Base-by-base conservation (phyloP, 495 filamentous ascomycete genomes). In the Tuber microsphaerosporum region DNA sequence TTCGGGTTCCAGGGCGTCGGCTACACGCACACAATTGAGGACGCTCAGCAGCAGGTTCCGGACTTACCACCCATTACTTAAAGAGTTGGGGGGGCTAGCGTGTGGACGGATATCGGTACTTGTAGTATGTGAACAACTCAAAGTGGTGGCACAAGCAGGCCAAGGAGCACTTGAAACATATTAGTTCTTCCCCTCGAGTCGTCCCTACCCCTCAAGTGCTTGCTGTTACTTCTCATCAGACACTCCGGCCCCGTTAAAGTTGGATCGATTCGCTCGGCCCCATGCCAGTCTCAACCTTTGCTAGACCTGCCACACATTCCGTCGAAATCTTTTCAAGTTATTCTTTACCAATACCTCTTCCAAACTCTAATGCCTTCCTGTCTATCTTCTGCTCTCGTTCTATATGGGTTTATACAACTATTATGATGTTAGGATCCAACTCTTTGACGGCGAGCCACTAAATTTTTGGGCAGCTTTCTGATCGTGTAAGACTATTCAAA, bases 111-210 rank as follows among this genome's bases (percentile, higher is more conserved):
- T 73, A 75, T 75, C 73, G 17, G 17, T 31, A 31, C 51, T 31
- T 61, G n/a, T 14, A 10, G 12, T 31, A 45, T 79, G 42, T 43
- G 71, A 45, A 48, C 65, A 45, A 39, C 26, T 61, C 22, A 72
- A 73, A 69, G 46, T 56, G 39, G 70, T 74, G 74, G 73, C 39
- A 70, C 45, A 75, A 71, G 70, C n/a, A 72, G 39, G 71, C 73
- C 70, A 75, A 79, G 70, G 73, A 61, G 43, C 74, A 73, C 75
- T 72, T 26, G 76, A 73, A 73, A 73, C 56, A 74, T 61, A 39
- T 71, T 51, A 16, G 70, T 48, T 31, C 42, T 44, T 22, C 48
- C 42, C n/a, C 34, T 34, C 20, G 51, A 48, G 31, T 71, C 69
- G 4, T 73, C 51, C 22, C 42, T 44, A 39, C 48, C 42, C n/a